Evolutionary conservation across 306 rosid species (phyloP).

Genomic region (Gastrolobium villosum): DNA sequence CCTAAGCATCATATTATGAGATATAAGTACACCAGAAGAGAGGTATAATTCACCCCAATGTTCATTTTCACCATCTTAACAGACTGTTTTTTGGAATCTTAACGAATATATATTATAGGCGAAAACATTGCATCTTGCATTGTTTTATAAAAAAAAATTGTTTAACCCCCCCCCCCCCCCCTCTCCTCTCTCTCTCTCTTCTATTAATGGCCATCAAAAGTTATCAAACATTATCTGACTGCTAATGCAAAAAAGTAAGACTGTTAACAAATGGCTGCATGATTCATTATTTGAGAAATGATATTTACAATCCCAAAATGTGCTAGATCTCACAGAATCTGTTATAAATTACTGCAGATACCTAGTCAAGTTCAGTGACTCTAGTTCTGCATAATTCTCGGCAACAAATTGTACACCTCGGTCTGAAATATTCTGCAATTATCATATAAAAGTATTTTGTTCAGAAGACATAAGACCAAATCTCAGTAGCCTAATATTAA

Average conservation of each 20-base stretch:
- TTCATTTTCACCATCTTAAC: constrained; percentile 13
- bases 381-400: constrained; percentile 65
- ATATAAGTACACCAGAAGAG: constrained; percentile 31
- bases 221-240: constrained; percentile 33
- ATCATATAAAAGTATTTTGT: constrained; percentile 48
- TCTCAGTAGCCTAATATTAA: constrained; percentile 3
- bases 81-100: constrained; percentile 18
- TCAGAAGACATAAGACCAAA: constrained; percentile 33
- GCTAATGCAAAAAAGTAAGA: not conserved
- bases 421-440: constrained; percentile 73
- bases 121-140: constrained; percentile 17
- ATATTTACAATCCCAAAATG: not conserved
- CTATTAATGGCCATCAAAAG: constrained; percentile 13
- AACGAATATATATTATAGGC: constrained; percentile 4
- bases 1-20: constrained; percentile 56
- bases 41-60: constrained; percentile 16
- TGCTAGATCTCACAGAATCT: constrained; percentile 38
- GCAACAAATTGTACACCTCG: constrained; percentile 68
- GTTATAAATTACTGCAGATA: constrained; percentile 45
- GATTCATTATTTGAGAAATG: constrained; percentile 16
- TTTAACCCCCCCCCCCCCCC: too few species aligned
- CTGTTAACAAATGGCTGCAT: not conserved
- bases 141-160: too few species aligned
- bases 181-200: too few species aligned
- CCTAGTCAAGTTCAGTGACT: constrained; percentile 79